phyloP scores from a whole-genome alignment of 1,284 basidiomycete genomes.

The Malassezia psittaci region DNA sequence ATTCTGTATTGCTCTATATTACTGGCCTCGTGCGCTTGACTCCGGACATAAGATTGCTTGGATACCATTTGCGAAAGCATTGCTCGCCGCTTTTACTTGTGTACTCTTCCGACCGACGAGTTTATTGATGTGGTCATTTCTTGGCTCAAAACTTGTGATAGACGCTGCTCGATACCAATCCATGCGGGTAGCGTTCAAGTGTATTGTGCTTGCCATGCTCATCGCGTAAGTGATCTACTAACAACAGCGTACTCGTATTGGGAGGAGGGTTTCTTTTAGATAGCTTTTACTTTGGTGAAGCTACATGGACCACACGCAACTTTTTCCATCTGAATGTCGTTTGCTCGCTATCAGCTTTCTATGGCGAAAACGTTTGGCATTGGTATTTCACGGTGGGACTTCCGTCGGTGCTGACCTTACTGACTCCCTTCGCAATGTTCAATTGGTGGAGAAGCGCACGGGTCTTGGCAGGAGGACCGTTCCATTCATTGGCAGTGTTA shows the following conservation, averaged over 20 bases:
- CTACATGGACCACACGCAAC: constrained; percentile 58
- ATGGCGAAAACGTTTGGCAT: constrained; percentile 74
- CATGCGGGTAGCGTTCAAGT: no score
- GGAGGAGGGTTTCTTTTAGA: constrained; percentile 52
- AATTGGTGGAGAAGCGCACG: constrained; percentile 2
- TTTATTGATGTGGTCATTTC: constrained; percentile 68
- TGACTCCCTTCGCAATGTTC: constrained; percentile 72
- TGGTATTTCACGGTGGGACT: constrained; percentile 80
- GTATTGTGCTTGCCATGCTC: neutral
- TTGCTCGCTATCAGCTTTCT: constrained; percentile 68
- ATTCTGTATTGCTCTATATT: constrained; percentile 64
- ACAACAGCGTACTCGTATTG: constrained; percentile 41
- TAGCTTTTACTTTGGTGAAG: constrained; percentile 56
- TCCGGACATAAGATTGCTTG: neutral
- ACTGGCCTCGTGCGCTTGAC: constrained; percentile 55
- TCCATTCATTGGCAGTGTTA: constrained; percentile 17
- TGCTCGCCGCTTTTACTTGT: constrained; percentile 50
- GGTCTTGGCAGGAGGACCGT: neutral
- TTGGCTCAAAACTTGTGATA: constrained; percentile 11
- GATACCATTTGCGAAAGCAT: neutral
- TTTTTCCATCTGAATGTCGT: constrained; percentile 66
- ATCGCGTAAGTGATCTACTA: neutral
- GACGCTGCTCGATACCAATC: no score
- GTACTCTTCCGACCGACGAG: constrained; percentile 78
- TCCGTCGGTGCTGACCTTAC: constrained; percentile 61